Evolutionary conservation across 2,329 filamentous ascomycete species (phyloP).

Genomic region (Tetracladium maxilliforme): DNA sequence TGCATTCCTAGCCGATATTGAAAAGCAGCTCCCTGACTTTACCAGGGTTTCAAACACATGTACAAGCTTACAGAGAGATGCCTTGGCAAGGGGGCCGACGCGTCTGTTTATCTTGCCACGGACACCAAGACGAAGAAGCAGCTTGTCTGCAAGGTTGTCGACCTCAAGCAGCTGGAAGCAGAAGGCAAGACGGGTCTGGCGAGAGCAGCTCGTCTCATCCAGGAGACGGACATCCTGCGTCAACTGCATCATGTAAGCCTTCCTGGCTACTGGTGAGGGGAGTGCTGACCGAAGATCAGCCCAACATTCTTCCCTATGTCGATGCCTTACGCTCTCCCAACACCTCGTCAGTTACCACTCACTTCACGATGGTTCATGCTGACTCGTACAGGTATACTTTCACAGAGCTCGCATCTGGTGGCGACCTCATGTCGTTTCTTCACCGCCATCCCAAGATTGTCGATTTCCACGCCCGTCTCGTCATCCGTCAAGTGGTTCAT

Average conservation of each 20-base stretch:
- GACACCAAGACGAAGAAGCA: constrained; percentile 38
- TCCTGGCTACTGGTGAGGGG: background rate
- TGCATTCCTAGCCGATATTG: constrained; percentile 1
- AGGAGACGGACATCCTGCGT: constrained; percentile 36
- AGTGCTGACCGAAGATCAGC: constrained; percentile 18
- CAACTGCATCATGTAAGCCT: constrained; percentile 35
- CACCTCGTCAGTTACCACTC: constrained; percentile 22
- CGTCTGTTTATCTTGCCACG: constrained; percentile 36
- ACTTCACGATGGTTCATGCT: background rate
- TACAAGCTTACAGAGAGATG: constrained; percentile 32
- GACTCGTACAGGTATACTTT: constrained; percentile 31
- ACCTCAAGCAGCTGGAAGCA: constrained; percentile 16
- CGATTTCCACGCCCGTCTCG: constrained; percentile 11
- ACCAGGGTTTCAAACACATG: constrained; percentile 26
- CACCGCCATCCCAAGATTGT: too few relatives aligned
- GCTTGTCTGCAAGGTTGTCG: constrained; percentile 54
- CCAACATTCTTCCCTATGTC: constrained; percentile 35
- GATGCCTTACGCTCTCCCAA: constrained; percentile 33
- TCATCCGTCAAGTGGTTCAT: constrained; percentile 13
- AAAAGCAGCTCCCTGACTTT: constrained; percentile 2
- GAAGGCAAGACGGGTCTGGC: constrained; percentile 1
- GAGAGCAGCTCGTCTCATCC: constrained; percentile 17
- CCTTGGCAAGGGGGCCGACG: constrained; percentile 37
- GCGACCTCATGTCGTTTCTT: constrained; percentile 15
- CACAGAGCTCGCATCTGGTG: constrained; percentile 37